Conservation (phyloP, 164 flowering plant genomes). For the Vitis rotundifolia region DNA sequence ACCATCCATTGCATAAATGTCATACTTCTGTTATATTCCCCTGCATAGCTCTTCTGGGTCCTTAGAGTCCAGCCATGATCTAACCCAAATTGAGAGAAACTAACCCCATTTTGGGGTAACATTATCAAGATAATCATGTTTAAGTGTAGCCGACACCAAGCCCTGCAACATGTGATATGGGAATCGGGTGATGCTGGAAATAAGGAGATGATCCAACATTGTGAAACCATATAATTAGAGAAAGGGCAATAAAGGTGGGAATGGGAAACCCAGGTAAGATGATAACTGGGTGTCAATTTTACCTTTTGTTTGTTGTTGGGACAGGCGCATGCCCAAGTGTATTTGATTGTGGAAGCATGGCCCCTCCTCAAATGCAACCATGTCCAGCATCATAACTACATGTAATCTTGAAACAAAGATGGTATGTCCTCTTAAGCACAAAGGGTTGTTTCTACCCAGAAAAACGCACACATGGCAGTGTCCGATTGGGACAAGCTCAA, state of each 20-base stretch:
- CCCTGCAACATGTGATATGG: neutral
- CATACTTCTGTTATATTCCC: too few species aligned
- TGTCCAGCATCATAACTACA: constrained; percentile 13
- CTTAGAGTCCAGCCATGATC: too few species aligned
- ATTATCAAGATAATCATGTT: too few species aligned
- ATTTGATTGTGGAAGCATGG: constrained; percentile 10
- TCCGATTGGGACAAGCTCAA: neutral
- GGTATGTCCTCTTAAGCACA: too few species aligned
- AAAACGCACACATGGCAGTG: neutral
- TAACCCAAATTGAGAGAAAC: too few species aligned
- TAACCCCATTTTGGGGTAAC: too few species aligned
- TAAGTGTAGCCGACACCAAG: too few species aligned
- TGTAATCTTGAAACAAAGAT: neutral
- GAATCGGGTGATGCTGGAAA: too few species aligned
- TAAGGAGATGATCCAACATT: neutral
- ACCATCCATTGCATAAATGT: too few species aligned
- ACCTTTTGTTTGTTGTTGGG: constrained; percentile 3
- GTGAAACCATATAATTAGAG: neutral
- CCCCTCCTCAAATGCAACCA: constrained; percentile 1
- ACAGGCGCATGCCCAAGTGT: constrained; percentile 19
- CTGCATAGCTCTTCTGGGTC: too few species aligned
- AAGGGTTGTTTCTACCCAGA: neutral
- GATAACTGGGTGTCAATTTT: neutral
- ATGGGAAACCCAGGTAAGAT: neutral
- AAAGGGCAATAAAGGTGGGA: neutral